Evolutionary conservation across 108 stramenopile genomes (phyloP).

Genomic region (Cyclotella sp.): DNA sequence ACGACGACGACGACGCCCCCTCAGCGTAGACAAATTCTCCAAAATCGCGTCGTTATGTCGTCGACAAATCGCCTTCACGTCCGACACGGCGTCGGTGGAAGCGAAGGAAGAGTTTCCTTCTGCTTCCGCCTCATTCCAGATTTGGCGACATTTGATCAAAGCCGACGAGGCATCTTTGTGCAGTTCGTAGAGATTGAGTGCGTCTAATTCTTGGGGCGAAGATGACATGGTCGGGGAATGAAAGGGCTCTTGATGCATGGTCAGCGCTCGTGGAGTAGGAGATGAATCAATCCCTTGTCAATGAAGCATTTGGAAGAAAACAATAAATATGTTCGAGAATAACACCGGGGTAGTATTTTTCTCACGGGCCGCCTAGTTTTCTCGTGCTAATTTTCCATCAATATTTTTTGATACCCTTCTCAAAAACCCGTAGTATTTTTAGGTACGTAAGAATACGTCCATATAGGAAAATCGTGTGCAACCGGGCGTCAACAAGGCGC

Average conservation of each 20-base stretch:
- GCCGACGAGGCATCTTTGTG: background rate
- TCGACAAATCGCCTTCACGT: background rate
- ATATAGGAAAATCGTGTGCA: too few relatives aligned
- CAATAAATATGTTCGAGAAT: too few relatives aligned
- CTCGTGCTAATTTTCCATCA: too few relatives aligned
- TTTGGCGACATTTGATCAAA: background rate
- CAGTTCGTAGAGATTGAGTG: constrained; percentile 2
- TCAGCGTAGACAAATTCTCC: constrained; percentile 3
- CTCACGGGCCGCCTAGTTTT: too few relatives aligned
- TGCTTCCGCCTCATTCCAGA: constrained; percentile 1
- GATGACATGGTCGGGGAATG: background rate
- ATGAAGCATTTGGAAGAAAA: too few relatives aligned
- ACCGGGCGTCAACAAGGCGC: too few relatives aligned
- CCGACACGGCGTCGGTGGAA: background rate
- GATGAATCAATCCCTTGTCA: too few relatives aligned
- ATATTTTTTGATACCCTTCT: too few relatives aligned
- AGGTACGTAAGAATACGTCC: too few relatives aligned
- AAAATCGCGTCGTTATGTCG: constrained; percentile 7
- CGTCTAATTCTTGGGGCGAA: background rate
- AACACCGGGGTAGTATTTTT: too few relatives aligned
- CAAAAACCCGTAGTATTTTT: too few relatives aligned
- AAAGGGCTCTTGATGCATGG: background rate
- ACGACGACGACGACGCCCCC: background rate
- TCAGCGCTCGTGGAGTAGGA: background rate
- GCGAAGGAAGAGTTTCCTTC: background rate